These are phyloP conservation scores for Candida xyloterini DNA, from an alignment of 805 yeast species.

Conservation along the genomic window DNA sequence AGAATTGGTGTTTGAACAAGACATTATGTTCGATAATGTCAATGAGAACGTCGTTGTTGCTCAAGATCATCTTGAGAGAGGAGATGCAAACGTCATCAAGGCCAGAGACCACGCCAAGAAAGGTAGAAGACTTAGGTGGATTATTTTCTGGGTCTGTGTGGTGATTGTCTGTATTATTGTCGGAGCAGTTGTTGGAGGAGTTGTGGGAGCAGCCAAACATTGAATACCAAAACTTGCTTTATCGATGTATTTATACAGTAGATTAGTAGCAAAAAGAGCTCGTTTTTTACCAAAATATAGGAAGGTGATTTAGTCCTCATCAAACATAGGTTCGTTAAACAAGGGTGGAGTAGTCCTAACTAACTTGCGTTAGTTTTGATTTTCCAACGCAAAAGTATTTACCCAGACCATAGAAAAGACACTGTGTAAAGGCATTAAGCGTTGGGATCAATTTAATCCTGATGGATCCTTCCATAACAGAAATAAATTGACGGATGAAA, in stretches of 20 bases:
- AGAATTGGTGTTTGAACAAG: slow-evolving; percentile 93
- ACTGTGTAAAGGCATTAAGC: slow-evolving; percentile 26
- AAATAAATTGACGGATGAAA: slow-evolving; percentile 1
- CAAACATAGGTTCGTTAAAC: slow-evolving; percentile 22
- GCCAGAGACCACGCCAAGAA: slow-evolving; percentile 86
- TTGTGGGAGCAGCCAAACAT: slow-evolving; percentile 34
- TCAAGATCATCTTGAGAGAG: slow-evolving; percentile 87
- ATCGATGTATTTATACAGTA: slow-evolving; percentile 6
- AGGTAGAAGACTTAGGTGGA: slow-evolving; percentile 87
- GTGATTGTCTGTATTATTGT: slow-evolving; percentile 62
- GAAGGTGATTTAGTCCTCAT: slow-evolving; percentile 30
- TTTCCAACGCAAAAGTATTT: slow-evolving; percentile 29
- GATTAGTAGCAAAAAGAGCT: slow-evolving; percentile 1
- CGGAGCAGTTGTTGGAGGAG: slow-evolving; percentile 64
- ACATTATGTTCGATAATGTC: slow-evolving; percentile 76
- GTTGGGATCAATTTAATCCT: slow-evolving; percentile 9
- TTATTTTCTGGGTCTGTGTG: slow-evolving; percentile 68
- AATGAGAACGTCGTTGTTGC: slow-evolving; percentile 80
- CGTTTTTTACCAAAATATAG: slow-evolving; percentile 16
- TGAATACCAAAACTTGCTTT: slow-evolving; percentile 2
- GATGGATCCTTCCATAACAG: slow-evolving; percentile 1
- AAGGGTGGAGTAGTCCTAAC: slow-evolving; percentile 30
- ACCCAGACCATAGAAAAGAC: slow-evolving; percentile 21
- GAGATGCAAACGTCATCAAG: slow-evolving; percentile 88
- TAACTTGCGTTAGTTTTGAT: slow-evolving; percentile 14